Conservation (phyloP, 78 protist genomes). For the Dictyostelium purpureum region DNA sequence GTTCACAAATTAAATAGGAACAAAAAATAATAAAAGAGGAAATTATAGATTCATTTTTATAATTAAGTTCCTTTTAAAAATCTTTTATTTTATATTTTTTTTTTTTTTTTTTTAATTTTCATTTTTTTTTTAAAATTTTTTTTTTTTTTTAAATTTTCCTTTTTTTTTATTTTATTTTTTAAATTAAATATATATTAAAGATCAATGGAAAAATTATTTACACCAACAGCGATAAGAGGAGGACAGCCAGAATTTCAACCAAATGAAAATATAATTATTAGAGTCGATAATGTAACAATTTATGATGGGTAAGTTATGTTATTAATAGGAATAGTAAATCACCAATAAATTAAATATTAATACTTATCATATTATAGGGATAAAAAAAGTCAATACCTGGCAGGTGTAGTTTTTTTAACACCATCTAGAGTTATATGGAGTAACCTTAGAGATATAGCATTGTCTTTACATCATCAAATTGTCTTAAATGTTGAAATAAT, state of each 20-base stretch:
- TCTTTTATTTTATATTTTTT: too few species aligned
- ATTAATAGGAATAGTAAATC: too few species aligned
- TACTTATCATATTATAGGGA: not conserved
- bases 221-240: not conserved
- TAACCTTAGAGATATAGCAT: not conserved
- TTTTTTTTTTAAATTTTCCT: too few species aligned
- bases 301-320: not conserved
- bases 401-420: constrained; percentile 7
- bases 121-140: too few species aligned
- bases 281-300: constrained; percentile 18
- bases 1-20: too few species aligned
- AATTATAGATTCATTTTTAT: too few species aligned
- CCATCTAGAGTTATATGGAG: constrained; percentile 51
- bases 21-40: too few species aligned
- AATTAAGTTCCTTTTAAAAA: too few species aligned
- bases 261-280: not conserved
- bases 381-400: not conserved
- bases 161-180: too few species aligned
- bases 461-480: not conserved
- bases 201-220: constrained; percentile 6
- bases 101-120: too few species aligned
- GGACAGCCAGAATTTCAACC: not conserved
- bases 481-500: not conserved
- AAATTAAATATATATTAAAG: too few species aligned
- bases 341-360: not conserved